These are phyloP conservation scores for Imleria badia DNA, from an alignment of 768 basidiomycete genomes.

Conservation along the genomic window DNA sequence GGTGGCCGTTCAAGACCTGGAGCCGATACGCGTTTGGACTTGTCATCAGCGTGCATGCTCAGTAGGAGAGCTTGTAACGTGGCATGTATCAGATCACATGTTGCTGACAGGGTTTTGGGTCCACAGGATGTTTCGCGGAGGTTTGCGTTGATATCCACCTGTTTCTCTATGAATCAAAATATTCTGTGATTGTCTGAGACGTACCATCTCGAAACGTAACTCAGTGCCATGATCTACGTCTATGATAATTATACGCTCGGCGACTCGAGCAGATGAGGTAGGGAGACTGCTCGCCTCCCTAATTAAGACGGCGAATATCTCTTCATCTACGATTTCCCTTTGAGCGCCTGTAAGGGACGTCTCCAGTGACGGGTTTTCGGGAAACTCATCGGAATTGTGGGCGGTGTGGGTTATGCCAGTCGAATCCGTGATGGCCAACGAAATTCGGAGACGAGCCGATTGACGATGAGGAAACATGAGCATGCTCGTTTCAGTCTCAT, in stretches of 20 bases:
- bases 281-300: slow-evolving; percentile 75
- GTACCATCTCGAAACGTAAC: slow-evolving; percentile 71
- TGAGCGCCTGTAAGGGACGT: slow-evolving; percentile 58
- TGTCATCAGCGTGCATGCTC: slow-evolving; percentile 53
- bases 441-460: slow-evolving; percentile 61
- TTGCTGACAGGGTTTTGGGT: slow-evolving; percentile 28
- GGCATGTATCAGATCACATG: slow-evolving; percentile 69
- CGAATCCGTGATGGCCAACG: slow-evolving; percentile 39
- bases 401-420: slow-evolving; percentile 35
- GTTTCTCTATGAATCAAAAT: slow-evolving; percentile 4
- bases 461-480: slow-evolving; percentile 68
- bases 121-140: slow-evolving; percentile 7
- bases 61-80: slow-evolving; percentile 64
- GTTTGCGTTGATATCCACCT: slow-evolving; percentile 37
- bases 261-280: slow-evolving; percentile 73
- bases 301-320: slow-evolving; percentile 73
- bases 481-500: slow-evolving; percentile 41
- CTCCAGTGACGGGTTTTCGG: slow-evolving; percentile 44
- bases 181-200: slow-evolving; percentile 18
- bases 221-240: slow-evolving; percentile 73
- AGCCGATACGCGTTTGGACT: slow-evolving; percentile 38
- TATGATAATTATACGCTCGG: slow-evolving; percentile 73
- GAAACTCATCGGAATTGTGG: slow-evolving; percentile 36
- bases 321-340: slow-evolving; percentile 73
- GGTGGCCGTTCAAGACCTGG: slow-evolving; percentile 30